A percentile compares a stretch with the other conserved stretches of the same genome.
These are phyloP conservation scores for Entomortierella chlamydospora DNA, from an alignment of 192 early-diverging fungal species.

Conservation along the genomic window DNA sequence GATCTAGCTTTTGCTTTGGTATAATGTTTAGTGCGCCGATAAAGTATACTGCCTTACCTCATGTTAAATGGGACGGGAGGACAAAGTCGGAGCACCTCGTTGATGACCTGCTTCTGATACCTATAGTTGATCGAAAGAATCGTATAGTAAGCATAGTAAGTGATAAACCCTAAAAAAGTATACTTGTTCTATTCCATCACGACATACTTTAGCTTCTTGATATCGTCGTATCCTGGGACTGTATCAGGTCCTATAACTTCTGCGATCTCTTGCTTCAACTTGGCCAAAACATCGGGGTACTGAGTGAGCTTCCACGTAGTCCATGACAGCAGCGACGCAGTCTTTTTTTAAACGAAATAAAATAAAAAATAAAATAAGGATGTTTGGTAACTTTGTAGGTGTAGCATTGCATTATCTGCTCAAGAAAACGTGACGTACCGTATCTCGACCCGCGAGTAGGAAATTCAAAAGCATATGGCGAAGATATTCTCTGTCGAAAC, in stretches of 20 bases:
- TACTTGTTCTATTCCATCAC: too few relatives aligned
- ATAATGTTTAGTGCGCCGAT: not conserved
- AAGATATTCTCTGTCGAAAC: constrained; percentile 31
- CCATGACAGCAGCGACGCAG: constrained; percentile 36
- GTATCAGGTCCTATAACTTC: constrained; percentile 16
- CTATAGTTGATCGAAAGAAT: too few relatives aligned
- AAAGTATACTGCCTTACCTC: constrained; percentile 9
- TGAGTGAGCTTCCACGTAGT: constrained; percentile 37
- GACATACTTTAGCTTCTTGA: constrained; percentile 48
- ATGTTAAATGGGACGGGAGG: constrained; percentile 44
- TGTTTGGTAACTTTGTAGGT: too few relatives aligned
- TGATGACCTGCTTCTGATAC: constrained; percentile 63
- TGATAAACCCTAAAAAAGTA: too few relatives aligned
- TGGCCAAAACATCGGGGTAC: constrained; percentile 27
- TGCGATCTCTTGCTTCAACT: constrained; percentile 22
- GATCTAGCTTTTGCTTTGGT: not conserved
- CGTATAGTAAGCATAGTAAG: too few relatives aligned
- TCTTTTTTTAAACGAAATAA: constrained; percentile 22
- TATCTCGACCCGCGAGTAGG: constrained; percentile 45
- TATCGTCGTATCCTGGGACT: constrained; percentile 38
- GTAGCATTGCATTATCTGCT: too few relatives aligned
- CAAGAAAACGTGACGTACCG: constrained; percentile 12
- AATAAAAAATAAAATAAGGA: not conserved
- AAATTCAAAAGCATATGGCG: constrained; percentile 51
- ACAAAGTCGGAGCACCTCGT: constrained; percentile 58